phyloP scores from a whole-genome alignment of 345 rosid genomes.

The Arabidopsis arenosa region DNA sequence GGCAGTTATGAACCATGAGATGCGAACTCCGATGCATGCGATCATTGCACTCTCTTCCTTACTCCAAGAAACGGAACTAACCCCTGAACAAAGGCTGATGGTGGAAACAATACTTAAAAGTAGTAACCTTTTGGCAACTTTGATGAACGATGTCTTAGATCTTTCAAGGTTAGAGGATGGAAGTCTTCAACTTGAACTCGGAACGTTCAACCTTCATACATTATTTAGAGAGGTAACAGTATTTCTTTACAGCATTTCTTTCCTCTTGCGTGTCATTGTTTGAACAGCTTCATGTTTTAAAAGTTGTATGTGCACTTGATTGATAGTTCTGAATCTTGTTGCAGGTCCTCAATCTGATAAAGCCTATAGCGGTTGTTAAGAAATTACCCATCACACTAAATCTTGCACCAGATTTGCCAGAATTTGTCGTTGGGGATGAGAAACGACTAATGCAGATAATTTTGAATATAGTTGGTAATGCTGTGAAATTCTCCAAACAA shows the following conservation, averaged over 20 bases:
- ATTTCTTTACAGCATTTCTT: too few relatives aligned
- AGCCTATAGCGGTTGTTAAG: slow-evolving; percentile 91
- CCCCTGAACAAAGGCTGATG: slow-evolving; percentile 95
- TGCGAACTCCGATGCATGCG: slow-evolving; percentile 99
- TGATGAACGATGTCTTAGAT: slow-evolving; percentile 95
- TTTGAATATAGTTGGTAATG: slow-evolving; percentile 91
- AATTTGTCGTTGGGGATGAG: slow-evolving; percentile 85
- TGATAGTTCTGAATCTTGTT: slow-evolving; percentile 34
- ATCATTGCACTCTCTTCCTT: slow-evolving; percentile 95
- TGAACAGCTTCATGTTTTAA: neutral
- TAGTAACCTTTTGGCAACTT: slow-evolving; percentile 84
- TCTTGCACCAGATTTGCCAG: slow-evolving; percentile 91
- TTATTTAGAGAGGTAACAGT: slow-evolving; percentile 74
- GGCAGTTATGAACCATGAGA: slow-evolving; percentile 99
- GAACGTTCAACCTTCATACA: slow-evolving; percentile 70
- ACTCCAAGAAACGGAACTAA: slow-evolving; percentile 93
- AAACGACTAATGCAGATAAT: slow-evolving; percentile 88
- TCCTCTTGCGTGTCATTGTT: neutral
- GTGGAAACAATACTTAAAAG: slow-evolving; percentile 96
- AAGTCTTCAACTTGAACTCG: slow-evolving; percentile 85
- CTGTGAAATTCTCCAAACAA: slow-evolving; percentile 93
- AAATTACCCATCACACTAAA: slow-evolving; percentile 68
- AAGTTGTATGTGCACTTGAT: neutral
- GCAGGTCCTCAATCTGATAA: slow-evolving; percentile 86
- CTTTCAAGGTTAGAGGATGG: slow-evolving; percentile 99